Percentiles rank a stretch among this genome's conserved stretches.
Conservation (phyloP, 306 rosid genomes). For the Parietaria judaica region DNA sequence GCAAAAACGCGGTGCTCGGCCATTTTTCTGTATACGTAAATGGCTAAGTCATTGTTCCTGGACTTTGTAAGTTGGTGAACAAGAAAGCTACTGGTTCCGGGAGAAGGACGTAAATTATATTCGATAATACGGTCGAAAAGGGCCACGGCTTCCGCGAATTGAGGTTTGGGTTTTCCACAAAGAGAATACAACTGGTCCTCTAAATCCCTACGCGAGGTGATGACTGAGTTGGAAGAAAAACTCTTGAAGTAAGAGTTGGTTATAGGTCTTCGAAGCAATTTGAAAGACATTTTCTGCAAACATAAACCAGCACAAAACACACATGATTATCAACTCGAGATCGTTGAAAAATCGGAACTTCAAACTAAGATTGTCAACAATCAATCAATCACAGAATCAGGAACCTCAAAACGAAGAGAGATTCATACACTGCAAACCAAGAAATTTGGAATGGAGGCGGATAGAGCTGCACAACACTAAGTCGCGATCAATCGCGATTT, state of each 20-base stretch:
- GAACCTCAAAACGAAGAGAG: no score
- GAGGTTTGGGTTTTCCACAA: constrained; percentile 32
- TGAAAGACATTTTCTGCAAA: constrained; percentile 18
- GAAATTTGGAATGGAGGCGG: no score
- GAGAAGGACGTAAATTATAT: constrained; percentile 34
- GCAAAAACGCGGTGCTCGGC: constrained; percentile 27
- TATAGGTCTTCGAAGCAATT: constrained; percentile 13
- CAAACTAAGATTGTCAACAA: no score
- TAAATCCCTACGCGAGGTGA: constrained; percentile 18
- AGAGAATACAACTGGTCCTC: constrained; percentile 39
- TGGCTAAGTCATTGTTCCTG: constrained; percentile 27
- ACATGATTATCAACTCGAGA: no score
- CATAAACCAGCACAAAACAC: no score
- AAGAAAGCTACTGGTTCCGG: constrained; percentile 40
- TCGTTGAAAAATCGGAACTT: no score
- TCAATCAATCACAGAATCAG: no score
- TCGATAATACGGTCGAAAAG: constrained; percentile 41
- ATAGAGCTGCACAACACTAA: no score
- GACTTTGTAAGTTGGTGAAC: constrained; percentile 42
- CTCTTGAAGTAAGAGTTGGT: constrained; percentile 12
- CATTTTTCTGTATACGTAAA: constrained; percentile 53
- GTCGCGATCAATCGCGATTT: no score
- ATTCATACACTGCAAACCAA: no score
- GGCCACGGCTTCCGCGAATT: constrained; percentile 44
- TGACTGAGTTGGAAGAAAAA: constrained; percentile 30